Conservation (phyloP, 1,139 yeast species). For the Debaryomyces udenii region DNA sequence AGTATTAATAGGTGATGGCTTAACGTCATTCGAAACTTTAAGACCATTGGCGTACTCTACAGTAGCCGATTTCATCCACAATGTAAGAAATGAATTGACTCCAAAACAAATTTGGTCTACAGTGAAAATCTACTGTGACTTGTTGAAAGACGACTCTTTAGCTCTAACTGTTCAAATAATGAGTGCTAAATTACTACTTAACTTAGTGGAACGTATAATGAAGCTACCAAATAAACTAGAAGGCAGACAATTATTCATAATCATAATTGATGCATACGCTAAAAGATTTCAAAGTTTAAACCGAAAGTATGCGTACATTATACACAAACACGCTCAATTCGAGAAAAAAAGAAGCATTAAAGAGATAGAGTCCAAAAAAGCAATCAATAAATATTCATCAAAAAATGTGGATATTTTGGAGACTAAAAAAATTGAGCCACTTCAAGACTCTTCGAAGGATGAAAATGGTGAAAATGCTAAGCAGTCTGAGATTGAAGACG, state of each 20-base stretch:
- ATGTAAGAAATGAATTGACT: conserved; percentile 82
- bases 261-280: conserved; percentile 86
- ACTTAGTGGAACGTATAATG: conserved; percentile 86
- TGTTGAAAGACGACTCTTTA: conserved; percentile 78
- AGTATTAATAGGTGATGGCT: conserved; percentile 88
- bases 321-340: conserved; percentile 61
- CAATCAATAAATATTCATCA: conserved; percentile 44
- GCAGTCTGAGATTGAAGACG: conserved; percentile 11
- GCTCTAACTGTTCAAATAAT: conserved; percentile 93
- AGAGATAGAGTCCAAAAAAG: conserved; percentile 47
- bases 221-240: conserved; percentile 81
- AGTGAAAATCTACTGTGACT: conserved; percentile 78
- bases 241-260: conserved; percentile 80
- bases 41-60: conserved; percentile 92
- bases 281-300: conserved; percentile 79
- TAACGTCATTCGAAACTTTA: conserved; percentile 86
- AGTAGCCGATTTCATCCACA: conserved; percentile 94
- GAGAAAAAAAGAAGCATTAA: conserved; percentile 46
- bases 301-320: conserved; percentile 67
- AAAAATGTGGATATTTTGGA: conserved; percentile 22
- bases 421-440: conserved; percentile 7
- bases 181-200: conserved; percentile 90
- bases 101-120: conserved; percentile 88
- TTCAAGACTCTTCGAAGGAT: conserved; percentile 2
- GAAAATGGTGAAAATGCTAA: conserved; percentile 4